Conservation (phyloP, 768 basidiomycete genomes). For the Pleurotus salmoneostramineus region DNA sequence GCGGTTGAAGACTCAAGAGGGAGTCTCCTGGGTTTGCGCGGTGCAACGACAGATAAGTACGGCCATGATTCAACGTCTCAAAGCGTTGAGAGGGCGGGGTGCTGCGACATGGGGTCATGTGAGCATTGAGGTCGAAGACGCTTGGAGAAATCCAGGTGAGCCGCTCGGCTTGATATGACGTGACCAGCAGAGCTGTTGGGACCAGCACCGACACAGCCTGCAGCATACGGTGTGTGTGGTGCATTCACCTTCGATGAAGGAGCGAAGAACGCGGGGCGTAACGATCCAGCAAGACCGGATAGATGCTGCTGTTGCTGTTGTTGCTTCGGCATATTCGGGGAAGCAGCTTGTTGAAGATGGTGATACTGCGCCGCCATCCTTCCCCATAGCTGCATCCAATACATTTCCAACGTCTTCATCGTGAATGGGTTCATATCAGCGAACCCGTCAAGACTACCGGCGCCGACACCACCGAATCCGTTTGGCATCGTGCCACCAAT, state of each 20-base stretch:
- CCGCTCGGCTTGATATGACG: too few relatives aligned
- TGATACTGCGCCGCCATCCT: constrained; percentile 79
- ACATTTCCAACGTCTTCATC: constrained; percentile 81
- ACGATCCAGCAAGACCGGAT: constrained; percentile 34
- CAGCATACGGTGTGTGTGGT: constrained; percentile 20
- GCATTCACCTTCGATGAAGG: constrained; percentile 15
- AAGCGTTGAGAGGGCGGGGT: too few relatives aligned
- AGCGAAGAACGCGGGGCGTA: constrained; percentile 38
- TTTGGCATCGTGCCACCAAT: neutral
- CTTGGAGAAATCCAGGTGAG: too few relatives aligned
- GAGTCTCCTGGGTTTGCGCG: too few relatives aligned
- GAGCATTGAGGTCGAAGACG: too few relatives aligned
- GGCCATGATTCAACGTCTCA: too few relatives aligned
- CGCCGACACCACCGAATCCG: constrained; percentile 10
- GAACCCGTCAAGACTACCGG: constrained; percentile 69
- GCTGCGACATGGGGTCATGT: too few relatives aligned
- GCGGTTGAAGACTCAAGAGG: too few relatives aligned
- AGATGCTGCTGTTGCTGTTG: constrained; percentile 18
- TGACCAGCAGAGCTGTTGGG: constrained; percentile 32
- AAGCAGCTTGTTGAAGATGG: constrained; percentile 31
- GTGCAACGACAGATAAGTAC: too few relatives aligned
- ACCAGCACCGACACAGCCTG: constrained; percentile 9
- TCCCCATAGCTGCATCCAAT: constrained; percentile 91
- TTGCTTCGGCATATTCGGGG: constrained; percentile 24
- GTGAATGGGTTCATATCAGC: constrained; percentile 81